phyloP scores from a whole-genome alignment of 192 early-diverging fungal genomes.

The Coemansia erecta region DNA sequence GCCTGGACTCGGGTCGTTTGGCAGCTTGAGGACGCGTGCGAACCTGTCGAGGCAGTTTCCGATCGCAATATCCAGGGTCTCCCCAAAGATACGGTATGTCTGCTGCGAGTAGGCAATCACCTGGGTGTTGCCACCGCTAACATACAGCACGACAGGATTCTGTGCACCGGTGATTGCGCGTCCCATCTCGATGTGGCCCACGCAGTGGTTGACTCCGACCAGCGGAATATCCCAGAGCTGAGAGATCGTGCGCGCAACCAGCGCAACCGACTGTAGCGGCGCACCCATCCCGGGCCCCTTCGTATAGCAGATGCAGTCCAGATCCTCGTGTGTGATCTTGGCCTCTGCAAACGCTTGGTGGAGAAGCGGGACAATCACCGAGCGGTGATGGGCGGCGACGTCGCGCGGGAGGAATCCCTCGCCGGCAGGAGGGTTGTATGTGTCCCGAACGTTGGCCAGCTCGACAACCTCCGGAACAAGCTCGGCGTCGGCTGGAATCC shows the following conservation, averaged over 20 bases:
- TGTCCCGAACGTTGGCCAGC: constrained; percentile 87
- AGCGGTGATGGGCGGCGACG: constrained; percentile 90
- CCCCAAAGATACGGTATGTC: constrained; percentile 96
- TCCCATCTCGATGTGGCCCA: constrained; percentile 99
- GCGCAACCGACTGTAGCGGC: constrained; percentile 85
- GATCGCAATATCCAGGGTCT: constrained; percentile 96
- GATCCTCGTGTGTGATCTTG: constrained; percentile 65
- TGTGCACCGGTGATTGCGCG: constrained; percentile 90
- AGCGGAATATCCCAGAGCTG: constrained; percentile 91
- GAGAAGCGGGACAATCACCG: constrained; percentile 69
- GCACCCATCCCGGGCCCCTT: constrained; percentile 99
- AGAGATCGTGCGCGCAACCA: constrained; percentile 89
- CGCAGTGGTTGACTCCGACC: constrained; percentile 96
- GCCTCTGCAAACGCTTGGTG: constrained; percentile 77
- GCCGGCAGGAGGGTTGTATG: constrained; percentile 95
- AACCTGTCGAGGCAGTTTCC: constrained; percentile 98
- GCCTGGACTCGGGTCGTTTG: constrained; percentile 96
- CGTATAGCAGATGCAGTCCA: constrained; percentile 94
- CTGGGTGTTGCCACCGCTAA: constrained; percentile 98
- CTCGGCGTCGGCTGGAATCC: constrained; percentile 41
- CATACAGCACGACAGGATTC: constrained; percentile 95
- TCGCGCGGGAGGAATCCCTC: constrained; percentile 94
- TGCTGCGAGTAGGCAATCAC: constrained; percentile 96
- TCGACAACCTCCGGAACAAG: constrained; percentile 59
- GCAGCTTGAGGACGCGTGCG: constrained; percentile 86